Evolutionary conservation across 352 stramenopile species (phyloP).

Genomic region (Albugo candida): DNA sequence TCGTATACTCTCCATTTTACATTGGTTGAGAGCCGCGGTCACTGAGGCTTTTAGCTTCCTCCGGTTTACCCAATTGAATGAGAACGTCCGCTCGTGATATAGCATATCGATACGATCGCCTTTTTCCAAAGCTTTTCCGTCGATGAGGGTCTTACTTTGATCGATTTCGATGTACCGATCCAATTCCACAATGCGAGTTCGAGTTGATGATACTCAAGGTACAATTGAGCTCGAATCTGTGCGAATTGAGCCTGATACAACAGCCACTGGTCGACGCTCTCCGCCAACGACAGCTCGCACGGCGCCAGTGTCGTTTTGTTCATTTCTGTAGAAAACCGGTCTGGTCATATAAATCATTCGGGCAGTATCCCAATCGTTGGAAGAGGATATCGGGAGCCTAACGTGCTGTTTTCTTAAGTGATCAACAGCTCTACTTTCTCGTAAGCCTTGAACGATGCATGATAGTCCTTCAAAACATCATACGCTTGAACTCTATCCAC

Average conservation of each 20-base stretch:
- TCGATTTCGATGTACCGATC: too few relatives aligned
- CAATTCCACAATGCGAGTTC: constrained; percentile 28
- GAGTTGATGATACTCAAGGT: constrained; percentile 23
- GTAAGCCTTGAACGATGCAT: constrained; percentile 42
- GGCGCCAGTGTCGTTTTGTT: too few relatives aligned
- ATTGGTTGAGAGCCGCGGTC: constrained; percentile 23
- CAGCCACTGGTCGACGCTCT: constrained; percentile 29
- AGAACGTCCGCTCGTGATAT: constrained; percentile 39
- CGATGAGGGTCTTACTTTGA: constrained; percentile 17
- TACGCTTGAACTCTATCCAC: constrained; percentile 42
- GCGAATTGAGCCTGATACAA: constrained; percentile 31
- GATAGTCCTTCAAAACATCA: constrained; percentile 26
- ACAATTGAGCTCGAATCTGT: constrained; percentile 34
- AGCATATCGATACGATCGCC: constrained; percentile 20
- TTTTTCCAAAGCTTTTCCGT: constrained; percentile 6
- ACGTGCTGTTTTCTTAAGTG: constrained; percentile 7
- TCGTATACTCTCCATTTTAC: constrained; percentile 18
- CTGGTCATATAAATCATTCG: constrained; percentile 24
- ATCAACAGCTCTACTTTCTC: constrained; percentile 33
- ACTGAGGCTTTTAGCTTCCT: constrained; percentile 21
- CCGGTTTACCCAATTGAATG: constrained; percentile 24
- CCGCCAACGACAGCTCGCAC: constrained; percentile 25
- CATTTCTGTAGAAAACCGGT: constrained; percentile 22
- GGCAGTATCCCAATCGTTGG: constrained; percentile 18
- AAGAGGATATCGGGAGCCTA: too few relatives aligned